A percentile compares a stretch with the other conserved stretches of the same genome.
phyloP scores from a whole-genome alignment of 1,284 basidiomycete genomes.

The Trichosporon faecale region DNA sequence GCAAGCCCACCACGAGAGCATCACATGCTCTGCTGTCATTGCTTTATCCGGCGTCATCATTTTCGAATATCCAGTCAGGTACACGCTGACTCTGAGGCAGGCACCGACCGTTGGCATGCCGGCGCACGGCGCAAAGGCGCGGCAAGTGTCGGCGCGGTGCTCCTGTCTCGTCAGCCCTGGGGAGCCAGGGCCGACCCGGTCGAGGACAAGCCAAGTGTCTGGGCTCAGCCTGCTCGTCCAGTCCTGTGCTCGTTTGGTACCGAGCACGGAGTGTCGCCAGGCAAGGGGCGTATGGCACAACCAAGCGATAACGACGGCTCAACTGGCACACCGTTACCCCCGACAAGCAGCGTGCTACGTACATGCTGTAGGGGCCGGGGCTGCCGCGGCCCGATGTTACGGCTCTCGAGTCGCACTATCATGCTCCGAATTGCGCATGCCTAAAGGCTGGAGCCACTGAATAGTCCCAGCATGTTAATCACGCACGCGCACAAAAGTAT shows the following conservation, averaged over 20 bases:
- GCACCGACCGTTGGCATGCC: neutral
- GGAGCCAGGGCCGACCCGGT: neutral
- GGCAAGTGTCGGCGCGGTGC: neutral
- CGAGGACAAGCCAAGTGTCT: neutral
- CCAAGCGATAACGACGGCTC: neutral
- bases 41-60: neutral
- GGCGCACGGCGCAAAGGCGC: neutral
- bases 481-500: neutral
- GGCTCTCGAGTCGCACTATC: neutral
- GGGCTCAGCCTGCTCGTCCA: neutral
- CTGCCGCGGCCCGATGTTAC: neutral
- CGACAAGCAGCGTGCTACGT: neutral
- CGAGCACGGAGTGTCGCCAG: neutral
- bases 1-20: neutral
- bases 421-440: neutral
- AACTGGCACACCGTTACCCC: neutral
- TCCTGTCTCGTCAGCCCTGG: neutral
- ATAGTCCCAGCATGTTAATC: neutral
- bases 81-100: neutral
- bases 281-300: neutral
- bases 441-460: neutral
- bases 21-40: neutral
- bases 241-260: neutral
- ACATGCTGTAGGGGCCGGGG: neutral
- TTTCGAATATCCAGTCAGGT: conserved; percentile 1